Evolutionary conservation across 2,329 filamentous ascomycete genomes (phyloP).

Genomic region (Fusarium redolens): DNA sequence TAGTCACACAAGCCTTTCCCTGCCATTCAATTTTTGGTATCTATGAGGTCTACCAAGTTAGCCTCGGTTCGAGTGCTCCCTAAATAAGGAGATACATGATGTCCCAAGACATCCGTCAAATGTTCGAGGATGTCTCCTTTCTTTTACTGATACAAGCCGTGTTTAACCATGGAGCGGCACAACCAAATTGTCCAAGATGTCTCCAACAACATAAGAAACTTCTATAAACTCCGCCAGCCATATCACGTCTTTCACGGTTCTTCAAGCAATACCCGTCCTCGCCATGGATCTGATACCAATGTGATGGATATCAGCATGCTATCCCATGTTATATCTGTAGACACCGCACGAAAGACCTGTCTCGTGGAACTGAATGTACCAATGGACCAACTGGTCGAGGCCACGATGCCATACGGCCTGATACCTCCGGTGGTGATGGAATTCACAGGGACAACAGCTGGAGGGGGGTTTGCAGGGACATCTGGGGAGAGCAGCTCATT

Average conservation of each 20-base stretch:
- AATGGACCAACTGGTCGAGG: constrained; percentile 72
- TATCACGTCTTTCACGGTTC: constrained; percentile 80
- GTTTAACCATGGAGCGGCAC: constrained; percentile 59
- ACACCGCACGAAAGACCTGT: not conserved
- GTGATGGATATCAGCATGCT: constrained; percentile 40
- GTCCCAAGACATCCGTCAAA: fast-evolving
- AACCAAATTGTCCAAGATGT: constrained; percentile 56
- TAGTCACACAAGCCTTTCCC: not conserved
- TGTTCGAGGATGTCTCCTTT: fast-evolving
- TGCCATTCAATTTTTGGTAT: fast-evolving
- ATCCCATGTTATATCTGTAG: constrained; percentile 27
- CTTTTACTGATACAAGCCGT: fast-evolving
- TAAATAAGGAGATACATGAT: fast-evolving
- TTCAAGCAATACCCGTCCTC: constrained; percentile 75
- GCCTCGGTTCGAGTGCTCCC: not conserved
- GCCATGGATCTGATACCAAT: constrained; percentile 43
- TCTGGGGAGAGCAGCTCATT: constrained; percentile 68
- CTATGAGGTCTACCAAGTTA: fast-evolving
- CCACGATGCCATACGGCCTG: constrained; percentile 64
- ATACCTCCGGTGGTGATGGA: constrained; percentile 77
- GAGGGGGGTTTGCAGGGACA: constrained; percentile 74
- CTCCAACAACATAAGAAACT: constrained; percentile 55
- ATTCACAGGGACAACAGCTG: constrained; percentile 76
- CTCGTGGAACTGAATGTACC: constrained; percentile 76
- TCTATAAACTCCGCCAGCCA: constrained; percentile 59